Base-by-base conservation (phyloP, 306 rosid species). In the Lablab purpureus region DNA sequence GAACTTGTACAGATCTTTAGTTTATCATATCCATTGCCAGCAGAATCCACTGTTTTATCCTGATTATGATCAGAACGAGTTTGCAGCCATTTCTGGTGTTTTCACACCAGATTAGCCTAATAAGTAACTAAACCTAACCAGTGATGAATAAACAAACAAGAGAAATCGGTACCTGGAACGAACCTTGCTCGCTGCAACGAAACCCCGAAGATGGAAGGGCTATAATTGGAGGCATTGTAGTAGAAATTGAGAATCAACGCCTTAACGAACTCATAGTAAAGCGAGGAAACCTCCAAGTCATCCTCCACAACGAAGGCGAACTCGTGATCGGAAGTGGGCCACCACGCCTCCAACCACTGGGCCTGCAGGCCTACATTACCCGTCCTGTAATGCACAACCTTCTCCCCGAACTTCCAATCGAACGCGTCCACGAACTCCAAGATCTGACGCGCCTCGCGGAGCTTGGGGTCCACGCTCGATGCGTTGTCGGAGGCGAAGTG, bases 341-440 rank as follows among this genome's bases (percentile, higher is more conserved):
- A 94, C 99, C 99, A 94, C 3, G 97, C 91, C 81, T 94, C 99
- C 89, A 94, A 78, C 97, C 99, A 94, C 86, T 94, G 99, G n/a
- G 97, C 94, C 81, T 94, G 99, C 75, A 94, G 71, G 7, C 97
- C 99, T 49, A 74, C 95, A 45, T 94, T 94, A 41, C 73, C 74
- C 13, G 99, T 94, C 64, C 99, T 85, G 76, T 87, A 92, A 71
- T 87, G 97, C 77, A 94, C 87, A 0, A 89, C 72, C 83, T 92
- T 94, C n/a, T 89, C 90, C 1, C 97, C 97, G 34, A 91, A 94
- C 11, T 55, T 85, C 99, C 99, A 94, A 28, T 71, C 85, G 81
- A 94, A 89, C 25, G 73, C 85, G 73, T 92, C 93, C 3, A 80
- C 97, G 28, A 82, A 88, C 64, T 90, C 92, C 89, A 92, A 19